These are phyloP conservation scores for Davidsoniella neocaledoniae DNA, from an alignment of 2,329 filamentous ascomycete species.

Conservation along the genomic window DNA sequence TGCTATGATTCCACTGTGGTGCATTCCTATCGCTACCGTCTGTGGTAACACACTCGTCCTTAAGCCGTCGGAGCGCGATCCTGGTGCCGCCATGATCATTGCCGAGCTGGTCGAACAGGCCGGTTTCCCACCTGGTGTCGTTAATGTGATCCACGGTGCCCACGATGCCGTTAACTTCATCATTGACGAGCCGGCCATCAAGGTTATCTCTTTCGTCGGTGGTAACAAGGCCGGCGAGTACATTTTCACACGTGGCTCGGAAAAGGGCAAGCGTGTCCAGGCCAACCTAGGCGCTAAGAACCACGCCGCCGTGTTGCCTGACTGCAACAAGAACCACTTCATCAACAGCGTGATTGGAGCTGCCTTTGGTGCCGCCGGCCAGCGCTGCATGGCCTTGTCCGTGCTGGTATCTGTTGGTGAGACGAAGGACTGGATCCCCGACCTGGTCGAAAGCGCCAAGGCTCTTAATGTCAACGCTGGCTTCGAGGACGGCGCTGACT, in stretches of 20 bases:
- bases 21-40: slow-evolving; percentile 67
- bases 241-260: slow-evolving; percentile 62
- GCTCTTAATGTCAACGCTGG: slow-evolving; percentile 59
- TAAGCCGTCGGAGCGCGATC: slow-evolving; percentile 76
- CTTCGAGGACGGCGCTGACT: slow-evolving; percentile 63
- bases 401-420: slow-evolving; percentile 72
- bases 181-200: slow-evolving; percentile 69
- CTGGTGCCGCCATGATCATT: slow-evolving; percentile 71
- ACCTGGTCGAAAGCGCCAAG: slow-evolving; percentile 62
- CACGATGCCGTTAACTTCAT: slow-evolving; percentile 75
- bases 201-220: slow-evolving; percentile 74
- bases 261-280: slow-evolving; percentile 77
- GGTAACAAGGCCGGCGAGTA: slow-evolving; percentile 81
- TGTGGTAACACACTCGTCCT: slow-evolving; percentile 72
- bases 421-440: slow-evolving; percentile 66
- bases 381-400: slow-evolving; percentile 75
- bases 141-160: slow-evolving; percentile 70
- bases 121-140: slow-evolving; percentile 64
- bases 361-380: slow-evolving; percentile 70
- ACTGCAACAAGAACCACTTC: slow-evolving; percentile 82
- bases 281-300: slow-evolving; percentile 82
- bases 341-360: slow-evolving; percentile 71
- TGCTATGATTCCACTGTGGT: slow-evolving; percentile 88
- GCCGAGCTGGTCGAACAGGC: slow-evolving; percentile 66
- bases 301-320: slow-evolving; percentile 67